Percentiles rank a stretch among this genome's conserved stretches.
These are phyloP conservation scores for Sporisorium scitamineum DNA, from an alignment of 1,284 basidiomycete species.

Conservation along the genomic window DNA sequence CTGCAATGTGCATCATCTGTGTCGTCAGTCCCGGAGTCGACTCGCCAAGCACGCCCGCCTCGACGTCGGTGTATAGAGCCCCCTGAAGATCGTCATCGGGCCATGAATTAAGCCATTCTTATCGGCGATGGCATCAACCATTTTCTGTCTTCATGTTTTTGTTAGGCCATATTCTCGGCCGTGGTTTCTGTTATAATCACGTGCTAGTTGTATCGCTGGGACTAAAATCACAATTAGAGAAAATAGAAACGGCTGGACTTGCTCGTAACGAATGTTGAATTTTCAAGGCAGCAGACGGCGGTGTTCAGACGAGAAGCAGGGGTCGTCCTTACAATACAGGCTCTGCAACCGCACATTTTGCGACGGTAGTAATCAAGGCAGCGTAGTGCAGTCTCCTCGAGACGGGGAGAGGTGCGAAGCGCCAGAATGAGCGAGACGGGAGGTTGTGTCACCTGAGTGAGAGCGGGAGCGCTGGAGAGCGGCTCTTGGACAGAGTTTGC, in stretches of 20 bases:
- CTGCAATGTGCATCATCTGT: not conserved
- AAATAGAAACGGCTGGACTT: not conserved
- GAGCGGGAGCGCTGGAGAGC: not conserved
- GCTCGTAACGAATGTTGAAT: not conserved
- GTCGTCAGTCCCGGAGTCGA: not conserved
- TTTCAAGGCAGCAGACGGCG: slow-evolving; percentile 14
- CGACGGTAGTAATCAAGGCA: not conserved
- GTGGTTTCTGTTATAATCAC: not conserved
- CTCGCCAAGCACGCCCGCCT: not conserved
- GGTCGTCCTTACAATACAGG: slow-evolving; percentile 5
- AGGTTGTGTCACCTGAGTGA: too few relatives aligned
- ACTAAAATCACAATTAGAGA: too few relatives aligned
- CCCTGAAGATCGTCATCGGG: not conserved
- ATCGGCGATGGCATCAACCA: slow-evolving; percentile 2
- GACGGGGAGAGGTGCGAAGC: not conserved
- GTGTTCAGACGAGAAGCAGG: not conserved
- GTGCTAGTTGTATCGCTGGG: too few relatives aligned
- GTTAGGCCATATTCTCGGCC: not conserved
- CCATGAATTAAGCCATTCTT: not conserved
- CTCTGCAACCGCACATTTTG: not conserved
- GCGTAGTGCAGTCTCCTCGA: slow-evolving; percentile 7
- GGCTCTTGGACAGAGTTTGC: not conserved
- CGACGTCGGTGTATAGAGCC: not conserved
- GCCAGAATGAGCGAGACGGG: too few relatives aligned
- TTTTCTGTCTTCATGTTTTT: not conserved